Percentiles rank a stretch among this genome's conserved stretches.
These are phyloP conservation scores for Trichoderma asperelloides DNA, from an alignment of 495 filamentous ascomycete species.

Conservation along the genomic window DNA sequence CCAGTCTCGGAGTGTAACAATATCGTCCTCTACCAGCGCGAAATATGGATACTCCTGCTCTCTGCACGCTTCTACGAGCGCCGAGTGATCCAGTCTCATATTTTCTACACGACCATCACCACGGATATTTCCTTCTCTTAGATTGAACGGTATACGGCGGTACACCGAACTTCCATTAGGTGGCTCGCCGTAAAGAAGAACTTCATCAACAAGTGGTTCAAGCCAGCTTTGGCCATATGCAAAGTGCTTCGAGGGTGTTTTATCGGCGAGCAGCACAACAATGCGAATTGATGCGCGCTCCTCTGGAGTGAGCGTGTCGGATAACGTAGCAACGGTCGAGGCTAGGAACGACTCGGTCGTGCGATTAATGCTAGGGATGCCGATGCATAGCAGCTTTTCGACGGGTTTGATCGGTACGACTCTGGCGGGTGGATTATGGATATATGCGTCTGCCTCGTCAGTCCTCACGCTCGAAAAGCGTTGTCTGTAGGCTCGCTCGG, in stretches of 20 bases:
- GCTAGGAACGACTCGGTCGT: slow-evolving; percentile 34
- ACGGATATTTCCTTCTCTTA: slow-evolving; percentile 16
- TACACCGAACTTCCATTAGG: slow-evolving; percentile 13
- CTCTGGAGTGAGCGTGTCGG: slow-evolving; percentile 36
- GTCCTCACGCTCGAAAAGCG: neutral
- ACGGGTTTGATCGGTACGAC: neutral
- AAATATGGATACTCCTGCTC: slow-evolving; percentile 38
- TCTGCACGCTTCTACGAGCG: slow-evolving; percentile 40
- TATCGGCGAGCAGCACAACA: slow-evolving; percentile 44
- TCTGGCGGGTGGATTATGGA: slow-evolving; percentile 1
- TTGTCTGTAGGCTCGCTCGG: slow-evolving; percentile 10
- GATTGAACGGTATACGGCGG: slow-evolving; percentile 17
- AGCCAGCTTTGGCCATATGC: slow-evolving; percentile 43
- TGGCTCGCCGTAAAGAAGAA: slow-evolving; percentile 34
- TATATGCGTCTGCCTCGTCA: slow-evolving; percentile 5
- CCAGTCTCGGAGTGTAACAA: slow-evolving; percentile 44
- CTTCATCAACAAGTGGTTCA: slow-evolving; percentile 31
- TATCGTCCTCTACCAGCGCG: slow-evolving; percentile 48
- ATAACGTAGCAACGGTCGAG: slow-evolving; percentile 41
- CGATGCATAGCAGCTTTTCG: slow-evolving; percentile 21
- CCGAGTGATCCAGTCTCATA: slow-evolving; percentile 36
- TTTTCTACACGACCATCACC: slow-evolving; percentile 14
- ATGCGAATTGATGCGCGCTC: slow-evolving; percentile 40
- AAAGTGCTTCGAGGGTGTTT: slow-evolving; percentile 38
- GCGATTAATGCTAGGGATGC: slow-evolving; percentile 23